Evolutionary conservation across 2,329 filamentous ascomycete genomes (phyloP).

Genomic region (Hawksworthiomyces lignivorus): DNA sequence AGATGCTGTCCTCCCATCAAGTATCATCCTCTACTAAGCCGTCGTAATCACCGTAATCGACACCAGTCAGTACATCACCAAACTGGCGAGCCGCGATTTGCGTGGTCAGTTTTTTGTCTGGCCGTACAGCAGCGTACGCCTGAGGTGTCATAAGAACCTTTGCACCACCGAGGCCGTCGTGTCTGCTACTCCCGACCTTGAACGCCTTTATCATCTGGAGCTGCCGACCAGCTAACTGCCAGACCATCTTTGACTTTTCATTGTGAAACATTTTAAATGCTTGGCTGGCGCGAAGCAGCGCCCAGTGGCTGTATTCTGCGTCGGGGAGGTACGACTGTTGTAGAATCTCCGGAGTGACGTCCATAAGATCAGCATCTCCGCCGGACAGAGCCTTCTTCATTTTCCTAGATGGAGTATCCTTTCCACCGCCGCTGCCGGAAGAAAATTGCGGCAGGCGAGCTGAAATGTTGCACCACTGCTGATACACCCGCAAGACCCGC

Average conservation of each 20-base stretch:
- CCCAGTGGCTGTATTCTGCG: slow-evolving; percentile 33
- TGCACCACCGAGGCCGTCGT: slow-evolving; percentile 15
- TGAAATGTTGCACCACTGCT: slow-evolving; percentile 34
- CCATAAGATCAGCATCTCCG: no score
- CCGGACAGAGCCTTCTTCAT: background rate
- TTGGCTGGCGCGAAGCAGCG: slow-evolving; percentile 42
- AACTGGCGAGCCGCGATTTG: slow-evolving; percentile 13
- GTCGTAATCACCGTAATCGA: background rate
- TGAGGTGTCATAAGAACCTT: slow-evolving; percentile 26
- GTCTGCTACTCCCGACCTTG: slow-evolving; percentile 6
- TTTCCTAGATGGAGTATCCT: background rate
- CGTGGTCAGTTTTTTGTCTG: slow-evolving; percentile 25
- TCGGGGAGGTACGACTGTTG: slow-evolving; percentile 19
- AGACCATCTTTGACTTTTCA: slow-evolving; percentile 27
- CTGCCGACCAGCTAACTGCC: slow-evolving; percentile 41
- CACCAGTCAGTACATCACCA: background rate
- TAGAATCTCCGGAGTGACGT: no score
- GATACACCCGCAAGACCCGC: slow-evolving; percentile 29
- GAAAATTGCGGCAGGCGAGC: slow-evolving; percentile 20
- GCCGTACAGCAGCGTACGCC: slow-evolving; percentile 29
- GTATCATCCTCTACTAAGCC: slow-evolving; percentile 6
- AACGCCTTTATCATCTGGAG: slow-evolving; percentile 39
- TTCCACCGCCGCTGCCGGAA: background rate
- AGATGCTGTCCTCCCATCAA: background rate
- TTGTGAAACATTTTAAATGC: slow-evolving; percentile 34